These are phyloP conservation scores for Alternaria angustiovoidea DNA, from an alignment of 2,329 filamentous ascomycete genomes.

Conservation along the genomic window DNA sequence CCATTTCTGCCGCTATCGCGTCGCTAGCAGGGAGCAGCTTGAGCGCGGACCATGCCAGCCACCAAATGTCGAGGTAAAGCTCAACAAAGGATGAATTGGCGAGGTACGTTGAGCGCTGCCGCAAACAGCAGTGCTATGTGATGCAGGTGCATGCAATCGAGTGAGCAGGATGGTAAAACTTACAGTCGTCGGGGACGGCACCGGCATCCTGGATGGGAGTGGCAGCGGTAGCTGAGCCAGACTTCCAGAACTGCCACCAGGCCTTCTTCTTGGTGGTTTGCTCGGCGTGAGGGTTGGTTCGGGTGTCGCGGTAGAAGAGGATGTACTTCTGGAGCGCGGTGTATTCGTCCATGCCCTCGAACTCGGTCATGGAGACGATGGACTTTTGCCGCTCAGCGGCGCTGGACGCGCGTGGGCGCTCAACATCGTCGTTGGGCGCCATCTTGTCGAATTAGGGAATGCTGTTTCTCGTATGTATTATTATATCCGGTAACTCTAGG, in stretches of 20 bases:
- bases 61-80: conserved; percentile 13
- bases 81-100: conserved; percentile 19
- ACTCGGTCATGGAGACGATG: conserved; percentile 45
- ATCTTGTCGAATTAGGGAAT: conserved; percentile 31
- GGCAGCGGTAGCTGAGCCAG: conserved; percentile 39
- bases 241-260: conserved; percentile 68
- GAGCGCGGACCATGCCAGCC: conserved; percentile 27
- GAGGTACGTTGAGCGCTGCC: background rate
- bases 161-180: conserved; percentile 9
- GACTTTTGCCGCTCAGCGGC: conserved; percentile 47
- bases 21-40: conserved; percentile 21
- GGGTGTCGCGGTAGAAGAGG: conserved; percentile 70
- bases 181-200: conserved; percentile 65
- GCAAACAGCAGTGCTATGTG: background rate
- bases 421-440: conserved; percentile 46
- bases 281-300: conserved; percentile 56
- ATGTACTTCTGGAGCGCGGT: conserved; percentile 72
- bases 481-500: conserved; percentile 23
- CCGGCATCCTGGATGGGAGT: conserved; percentile 43
- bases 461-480: conserved; percentile 29
- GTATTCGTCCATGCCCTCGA: conserved; percentile 68
- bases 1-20: conserved; percentile 21
- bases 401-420: conserved; percentile 42
- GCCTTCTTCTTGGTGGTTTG: conserved; percentile 60
- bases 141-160: background rate